Percentiles rank a stretch among this genome's conserved stretches.
phyloP scores from a whole-genome alignment of 495 filamentous ascomycete genomes.

The Apiosordaria backusii region DNA sequence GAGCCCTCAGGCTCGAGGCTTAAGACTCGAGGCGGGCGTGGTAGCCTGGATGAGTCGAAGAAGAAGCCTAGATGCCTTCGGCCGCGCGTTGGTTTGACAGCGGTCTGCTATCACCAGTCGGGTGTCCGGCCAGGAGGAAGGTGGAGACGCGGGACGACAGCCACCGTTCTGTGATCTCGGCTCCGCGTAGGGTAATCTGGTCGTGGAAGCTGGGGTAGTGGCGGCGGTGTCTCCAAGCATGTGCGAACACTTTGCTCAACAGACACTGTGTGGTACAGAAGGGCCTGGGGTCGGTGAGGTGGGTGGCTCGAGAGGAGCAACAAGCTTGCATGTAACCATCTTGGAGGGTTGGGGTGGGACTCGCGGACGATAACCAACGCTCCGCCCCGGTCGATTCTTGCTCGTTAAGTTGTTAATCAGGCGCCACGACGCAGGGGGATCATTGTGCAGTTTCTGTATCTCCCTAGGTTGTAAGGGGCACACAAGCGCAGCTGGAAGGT shows the following conservation, averaged over 20 bases:
- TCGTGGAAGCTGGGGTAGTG: neutral
- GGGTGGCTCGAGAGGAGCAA: neutral
- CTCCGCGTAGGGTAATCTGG: neutral
- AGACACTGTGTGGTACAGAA: neutral
- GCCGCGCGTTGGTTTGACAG: no score
- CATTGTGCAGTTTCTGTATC: neutral
- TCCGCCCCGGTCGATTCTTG: neutral
- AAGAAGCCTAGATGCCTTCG: neutral
- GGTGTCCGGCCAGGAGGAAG: neutral
- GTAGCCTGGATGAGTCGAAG: neutral
- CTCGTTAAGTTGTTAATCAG: neutral
- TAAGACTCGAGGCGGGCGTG: neutral
- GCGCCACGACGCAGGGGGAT: neutral
- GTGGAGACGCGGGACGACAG: neutral
- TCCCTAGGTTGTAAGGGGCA: neutral
- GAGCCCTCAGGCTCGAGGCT: neutral
- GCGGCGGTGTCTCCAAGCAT: neutral
- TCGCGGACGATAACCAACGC: neutral
- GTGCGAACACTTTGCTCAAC: neutral
- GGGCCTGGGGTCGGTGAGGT: neutral
- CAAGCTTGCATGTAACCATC: constrained; percentile 2
- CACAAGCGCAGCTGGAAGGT: neutral
- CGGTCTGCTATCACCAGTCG: neutral
- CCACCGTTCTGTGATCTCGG: neutral
- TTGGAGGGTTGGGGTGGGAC: neutral